Conservation (phyloP, 805 yeast species). For the Myxozyma mucilagina region DNA sequence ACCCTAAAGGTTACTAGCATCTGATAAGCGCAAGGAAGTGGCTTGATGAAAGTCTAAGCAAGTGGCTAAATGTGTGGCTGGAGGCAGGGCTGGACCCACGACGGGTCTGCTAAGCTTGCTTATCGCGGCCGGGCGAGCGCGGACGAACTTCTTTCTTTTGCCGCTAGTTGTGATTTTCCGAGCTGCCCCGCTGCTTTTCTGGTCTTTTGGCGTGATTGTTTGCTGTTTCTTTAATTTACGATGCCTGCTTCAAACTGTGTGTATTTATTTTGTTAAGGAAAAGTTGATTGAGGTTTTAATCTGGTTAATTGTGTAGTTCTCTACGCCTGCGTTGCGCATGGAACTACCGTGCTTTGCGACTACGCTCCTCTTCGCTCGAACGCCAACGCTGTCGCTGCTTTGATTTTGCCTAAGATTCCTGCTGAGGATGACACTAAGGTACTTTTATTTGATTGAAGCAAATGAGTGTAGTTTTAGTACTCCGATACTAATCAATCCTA, state of each 20-base stretch:
- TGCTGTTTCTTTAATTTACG: not conserved
- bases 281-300: not conserved
- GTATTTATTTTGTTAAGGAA: not conserved
- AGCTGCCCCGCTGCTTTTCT: constrained; percentile 1
- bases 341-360: constrained; percentile 51
- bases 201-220: not conserved
- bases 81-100: too few species aligned
- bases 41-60: too few species aligned
- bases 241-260: constrained; percentile 30
- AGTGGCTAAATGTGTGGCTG: too few species aligned
- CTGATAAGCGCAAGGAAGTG: too few species aligned
- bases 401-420: constrained; percentile 32
- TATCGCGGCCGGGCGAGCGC: too few species aligned
- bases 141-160: too few species aligned
- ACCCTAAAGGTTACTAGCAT: too few species aligned
- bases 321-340: constrained; percentile 34
- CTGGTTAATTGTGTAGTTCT: constrained; percentile 14
- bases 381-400: constrained; percentile 43
- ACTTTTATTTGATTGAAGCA: not conserved
- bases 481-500: not conserved
- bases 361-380: constrained; percentile 55
- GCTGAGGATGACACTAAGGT: constrained; percentile 37
- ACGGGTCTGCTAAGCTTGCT: too few species aligned
- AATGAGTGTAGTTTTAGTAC: not conserved
- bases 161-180: too few species aligned